Evolutionary conservation across 768 basidiomycete genomes (phyloP).

Genomic region (Naganishia antarctica): DNA sequence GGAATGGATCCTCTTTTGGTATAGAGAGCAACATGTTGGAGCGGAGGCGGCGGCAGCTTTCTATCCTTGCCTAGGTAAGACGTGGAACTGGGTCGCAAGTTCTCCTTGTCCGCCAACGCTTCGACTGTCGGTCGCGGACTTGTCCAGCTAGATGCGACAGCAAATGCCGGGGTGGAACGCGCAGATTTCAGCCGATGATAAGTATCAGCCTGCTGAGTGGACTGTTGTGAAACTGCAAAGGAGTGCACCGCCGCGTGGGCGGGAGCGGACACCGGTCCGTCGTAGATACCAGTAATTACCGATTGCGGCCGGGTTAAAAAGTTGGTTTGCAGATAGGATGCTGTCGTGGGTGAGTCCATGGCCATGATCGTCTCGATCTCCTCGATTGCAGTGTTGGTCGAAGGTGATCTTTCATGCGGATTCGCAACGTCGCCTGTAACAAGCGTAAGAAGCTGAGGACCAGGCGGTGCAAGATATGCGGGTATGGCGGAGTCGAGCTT

Average conservation of each 20-base stretch:
- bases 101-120: neutral
- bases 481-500: neutral
- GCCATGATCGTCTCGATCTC: constrained; percentile 29
- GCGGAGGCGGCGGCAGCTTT: constrained; percentile 1
- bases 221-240: constrained; percentile 8
- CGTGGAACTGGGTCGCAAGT: constrained; percentile 2
- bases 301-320: constrained; percentile 7
- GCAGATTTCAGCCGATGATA: constrained; percentile 11
- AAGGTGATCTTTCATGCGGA: constrained; percentile 7
- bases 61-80: constrained; percentile 5
- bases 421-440: neutral
- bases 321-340: constrained; percentile 14
- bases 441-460: neutral
- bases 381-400: constrained; percentile 21
- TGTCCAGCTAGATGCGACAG: neutral
- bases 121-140: constrained; percentile 11
- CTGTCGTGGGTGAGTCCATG: constrained; percentile 24
- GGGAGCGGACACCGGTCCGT: constrained; percentile 5
- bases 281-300: constrained; percentile 1
- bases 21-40: neutral
- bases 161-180: constrained; percentile 17
- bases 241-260: neutral
- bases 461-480: neutral
- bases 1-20: neutral
- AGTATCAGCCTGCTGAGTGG: neutral